Evolutionary conservation across 2,329 filamentous ascomycete species (phyloP).

Genomic region (Calonectria pteridis): DNA sequence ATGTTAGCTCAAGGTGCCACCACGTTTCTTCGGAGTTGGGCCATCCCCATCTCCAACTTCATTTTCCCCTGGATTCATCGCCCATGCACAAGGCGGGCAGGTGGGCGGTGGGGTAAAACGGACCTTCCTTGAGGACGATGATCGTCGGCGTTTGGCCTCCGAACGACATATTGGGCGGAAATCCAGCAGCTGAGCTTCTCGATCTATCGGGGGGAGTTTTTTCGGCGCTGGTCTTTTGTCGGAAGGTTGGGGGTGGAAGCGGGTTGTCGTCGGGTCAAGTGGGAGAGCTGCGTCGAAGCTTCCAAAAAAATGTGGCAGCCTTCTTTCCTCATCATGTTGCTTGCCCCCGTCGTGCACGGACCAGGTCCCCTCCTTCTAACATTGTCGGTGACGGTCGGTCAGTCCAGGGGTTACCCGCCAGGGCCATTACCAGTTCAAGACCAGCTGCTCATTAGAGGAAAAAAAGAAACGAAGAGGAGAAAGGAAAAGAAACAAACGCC

Average conservation of each 20-base stretch:
- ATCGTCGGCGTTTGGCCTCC: slow-evolving; percentile 98
- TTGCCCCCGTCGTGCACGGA: slow-evolving; percentile 46
- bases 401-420: slow-evolving; percentile 10
- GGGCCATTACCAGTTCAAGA: neutral
- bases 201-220: slow-evolving; percentile 22
- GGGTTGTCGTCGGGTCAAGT: slow-evolving; percentile 44
- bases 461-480: neutral
- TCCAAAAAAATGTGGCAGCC: slow-evolving; percentile 65
- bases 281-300: slow-evolving; percentile 56
- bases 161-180: slow-evolving; percentile 81
- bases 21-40: slow-evolving; percentile 22
- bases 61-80: slow-evolving; percentile 34
- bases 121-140: slow-evolving; percentile 97
- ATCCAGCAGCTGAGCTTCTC: slow-evolving; percentile 27
- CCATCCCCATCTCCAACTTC: slow-evolving; percentile 21
- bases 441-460: neutral
- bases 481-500: neutral
- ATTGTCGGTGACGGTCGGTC: slow-evolving; percentile 16
- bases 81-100: slow-evolving; percentile 40
- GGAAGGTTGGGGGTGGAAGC: slow-evolving; percentile 30
- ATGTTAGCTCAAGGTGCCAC: slow-evolving; percentile 21
- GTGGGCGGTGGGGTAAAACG: slow-evolving; percentile 61
- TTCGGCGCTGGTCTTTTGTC: slow-evolving; percentile 27
- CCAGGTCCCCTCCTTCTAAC: slow-evolving; percentile 33
- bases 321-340: slow-evolving; percentile 46